Percentiles rank a stretch among this genome's conserved stretches.
phyloP scores from a whole-genome alignment of 768 basidiomycete genomes.

The Termitomyces sp. region DNA sequence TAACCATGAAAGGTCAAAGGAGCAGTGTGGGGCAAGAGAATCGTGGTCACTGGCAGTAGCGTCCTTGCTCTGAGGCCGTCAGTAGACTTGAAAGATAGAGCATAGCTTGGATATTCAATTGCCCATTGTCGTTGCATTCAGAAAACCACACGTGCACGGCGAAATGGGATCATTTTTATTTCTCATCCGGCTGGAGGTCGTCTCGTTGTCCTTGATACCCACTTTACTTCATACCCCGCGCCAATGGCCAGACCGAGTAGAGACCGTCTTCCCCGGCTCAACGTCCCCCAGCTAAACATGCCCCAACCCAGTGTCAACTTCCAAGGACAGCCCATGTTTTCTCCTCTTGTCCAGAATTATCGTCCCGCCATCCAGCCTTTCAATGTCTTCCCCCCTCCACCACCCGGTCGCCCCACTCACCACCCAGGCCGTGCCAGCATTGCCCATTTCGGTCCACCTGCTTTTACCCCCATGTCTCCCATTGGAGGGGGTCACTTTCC shows the following conservation, averaged over 20 bases:
- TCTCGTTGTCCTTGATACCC: background rate
- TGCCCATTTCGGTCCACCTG: slow-evolving; percentile 56
- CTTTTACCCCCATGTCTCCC: slow-evolving; percentile 54
- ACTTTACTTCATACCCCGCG: slow-evolving; percentile 1
- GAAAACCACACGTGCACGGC: background rate
- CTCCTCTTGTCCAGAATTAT: slow-evolving; percentile 60
- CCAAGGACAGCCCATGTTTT: slow-evolving; percentile 48
- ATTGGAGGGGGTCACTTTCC: slow-evolving; percentile 53
- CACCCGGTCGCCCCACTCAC: slow-evolving; percentile 51
- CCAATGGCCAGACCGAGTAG: slow-evolving; percentile 42
- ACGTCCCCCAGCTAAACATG: slow-evolving; percentile 47
- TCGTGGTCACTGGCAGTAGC: too few relatives aligned
- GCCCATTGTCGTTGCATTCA: too few relatives aligned
- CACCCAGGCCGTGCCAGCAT: slow-evolving; percentile 57
- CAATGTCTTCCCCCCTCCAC: slow-evolving; percentile 48
- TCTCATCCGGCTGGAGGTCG: background rate
- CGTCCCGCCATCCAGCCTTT: slow-evolving; percentile 66
- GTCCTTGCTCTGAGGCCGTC: background rate
- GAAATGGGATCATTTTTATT: slow-evolving; percentile 9
- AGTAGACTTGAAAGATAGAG: background rate
- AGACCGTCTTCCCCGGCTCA: slow-evolving; percentile 50
- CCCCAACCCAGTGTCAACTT: slow-evolving; percentile 48
- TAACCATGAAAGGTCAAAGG: background rate
- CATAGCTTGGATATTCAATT: background rate
- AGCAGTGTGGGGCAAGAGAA: background rate